These are phyloP conservation scores for Coemansia reversa DNA, from an alignment of 192 early-diverging fungal genomes.

Conservation along the genomic window DNA sequence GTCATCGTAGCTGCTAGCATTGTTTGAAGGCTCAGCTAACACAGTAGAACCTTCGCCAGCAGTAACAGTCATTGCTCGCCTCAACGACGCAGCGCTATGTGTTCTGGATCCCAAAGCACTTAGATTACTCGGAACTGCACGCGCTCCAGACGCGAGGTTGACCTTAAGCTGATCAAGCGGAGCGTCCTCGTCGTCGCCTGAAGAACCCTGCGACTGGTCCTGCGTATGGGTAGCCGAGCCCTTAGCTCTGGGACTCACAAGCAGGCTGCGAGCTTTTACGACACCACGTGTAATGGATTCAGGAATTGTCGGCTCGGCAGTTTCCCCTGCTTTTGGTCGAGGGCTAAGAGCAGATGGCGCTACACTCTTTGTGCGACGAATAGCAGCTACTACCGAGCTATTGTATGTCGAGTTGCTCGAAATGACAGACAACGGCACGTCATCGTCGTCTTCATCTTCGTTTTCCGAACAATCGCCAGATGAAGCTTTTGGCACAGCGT, in stretches of 20 bases:
- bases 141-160: conserved; percentile 27
- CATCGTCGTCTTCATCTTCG: conserved; percentile 29
- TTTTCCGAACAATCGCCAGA: conserved; percentile 12
- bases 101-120: neutral
- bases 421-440: conserved; percentile 45
- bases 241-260: neutral
- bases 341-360: conserved; percentile 16
- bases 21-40: no score
- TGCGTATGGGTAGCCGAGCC: neutral
- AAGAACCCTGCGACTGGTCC: neutral
- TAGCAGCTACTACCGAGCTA: conserved; percentile 10
- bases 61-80: neutral
- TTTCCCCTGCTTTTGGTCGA: conserved; percentile 6
- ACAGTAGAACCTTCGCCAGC: no score
- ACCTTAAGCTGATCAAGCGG: conserved; percentile 42
- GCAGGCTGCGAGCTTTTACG: conserved; percentile 28
- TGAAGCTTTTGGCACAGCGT: neutral
- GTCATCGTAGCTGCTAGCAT: conserved; percentile 1
- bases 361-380: conserved; percentile 42
- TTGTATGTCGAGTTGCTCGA: conserved; percentile 30
- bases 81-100: conserved; percentile 4
- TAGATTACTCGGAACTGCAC: neutral
- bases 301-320: neutral
- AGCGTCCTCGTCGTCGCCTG: conserved; percentile 41
- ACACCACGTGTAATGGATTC: conserved; percentile 1